These are phyloP conservation scores for Candida krabiensis DNA, from an alignment of 805 yeast species.

Conservation along the genomic window DNA sequence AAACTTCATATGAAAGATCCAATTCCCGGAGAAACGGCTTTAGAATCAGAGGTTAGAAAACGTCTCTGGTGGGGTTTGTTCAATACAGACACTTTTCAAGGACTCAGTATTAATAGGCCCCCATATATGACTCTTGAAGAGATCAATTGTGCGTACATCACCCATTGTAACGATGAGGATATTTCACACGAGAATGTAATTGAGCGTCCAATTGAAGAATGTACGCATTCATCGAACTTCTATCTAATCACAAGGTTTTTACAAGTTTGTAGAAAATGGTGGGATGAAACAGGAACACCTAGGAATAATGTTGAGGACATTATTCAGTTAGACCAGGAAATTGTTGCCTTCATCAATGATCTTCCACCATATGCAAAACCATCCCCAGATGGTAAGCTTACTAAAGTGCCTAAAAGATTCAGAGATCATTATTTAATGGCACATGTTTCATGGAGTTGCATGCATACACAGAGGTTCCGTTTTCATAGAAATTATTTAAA, in stretches of 20 bases:
- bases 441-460: conserved; percentile 4
- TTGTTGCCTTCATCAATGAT: conserved; percentile 1
- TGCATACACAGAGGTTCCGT: conserved; percentile 5
- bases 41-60: conserved; percentile 3
- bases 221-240: conserved; percentile 3
- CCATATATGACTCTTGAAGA: conserved; percentile 1
- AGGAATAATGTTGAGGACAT: conserved; percentile 3
- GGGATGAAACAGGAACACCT: conserved; percentile 5
- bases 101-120: conserved; percentile 3
- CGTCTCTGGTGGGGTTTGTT: conserved; percentile 4
- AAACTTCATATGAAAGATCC: conserved; percentile 1
- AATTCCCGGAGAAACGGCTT: neutral
- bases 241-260: conserved; percentile 2
- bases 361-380: conserved; percentile 2
- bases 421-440: conserved; percentile 4
- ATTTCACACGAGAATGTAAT: conserved; percentile 1
- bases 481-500: conserved; percentile 3
- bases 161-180: conserved; percentile 5
- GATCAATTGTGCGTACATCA: conserved; percentile 1
- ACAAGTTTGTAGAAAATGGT: conserved; percentile 3
- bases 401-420: conserved; percentile 3
- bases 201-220: conserved; percentile 3
- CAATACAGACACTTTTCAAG: conserved; percentile 4
- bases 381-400: conserved; percentile 2
- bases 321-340: conserved; percentile 1